Evolutionary conservation across 345 rosid genomes (phyloP), one percentile per base, ranked within the genome.

Genomic region (Populus pruinosa): DNA sequence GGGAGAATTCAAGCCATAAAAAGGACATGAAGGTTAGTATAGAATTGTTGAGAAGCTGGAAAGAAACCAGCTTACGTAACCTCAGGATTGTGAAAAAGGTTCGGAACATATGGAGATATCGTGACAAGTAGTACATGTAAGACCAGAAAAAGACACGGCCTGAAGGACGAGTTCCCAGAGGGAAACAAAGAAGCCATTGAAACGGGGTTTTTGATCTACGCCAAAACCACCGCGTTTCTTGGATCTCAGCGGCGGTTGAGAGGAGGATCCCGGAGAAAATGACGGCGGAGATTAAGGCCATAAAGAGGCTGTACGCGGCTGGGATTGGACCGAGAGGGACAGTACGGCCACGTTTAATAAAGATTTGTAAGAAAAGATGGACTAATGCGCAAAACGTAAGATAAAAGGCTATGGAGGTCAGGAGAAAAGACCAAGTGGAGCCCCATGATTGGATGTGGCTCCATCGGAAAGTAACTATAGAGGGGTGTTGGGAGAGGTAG

Each of bases 121-220:
- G 89, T 0, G 94, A 87, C 56, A 94, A 91, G 82, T 94, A 94
- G 79, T 91, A 94, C 17, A 84, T 80, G 82, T 94, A 94, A 0
- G 98, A 94, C 98, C 98, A 94, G 87, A 94, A 94, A 86, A 94
- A 94, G 73, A 94, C 98, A 5, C 98, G 97, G 16, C 97, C 98
- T 0, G 98, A 93, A 3, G 97, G 95, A 3, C 97, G 91, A 21
- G 94, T 94, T 0, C 98, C 98, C 21, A 90, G 87, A 0, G 98
- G 98, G 73, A 93, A 94, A 77, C 97, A 94, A 71, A 94, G 95
- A 35, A 94, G 89, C 98, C 98, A 94, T 67, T 93, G 97, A 55
- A 93, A 82, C 2, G 97, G 90, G 67, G 96, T 93, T 44, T 85
- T 87, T 43, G 88, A 79, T 0, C 95, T 91, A 0, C 93, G 83